phyloP scores from a whole-genome alignment of 2,329 filamentous ascomycete species.

The Fusarium mexicanum region DNA sequence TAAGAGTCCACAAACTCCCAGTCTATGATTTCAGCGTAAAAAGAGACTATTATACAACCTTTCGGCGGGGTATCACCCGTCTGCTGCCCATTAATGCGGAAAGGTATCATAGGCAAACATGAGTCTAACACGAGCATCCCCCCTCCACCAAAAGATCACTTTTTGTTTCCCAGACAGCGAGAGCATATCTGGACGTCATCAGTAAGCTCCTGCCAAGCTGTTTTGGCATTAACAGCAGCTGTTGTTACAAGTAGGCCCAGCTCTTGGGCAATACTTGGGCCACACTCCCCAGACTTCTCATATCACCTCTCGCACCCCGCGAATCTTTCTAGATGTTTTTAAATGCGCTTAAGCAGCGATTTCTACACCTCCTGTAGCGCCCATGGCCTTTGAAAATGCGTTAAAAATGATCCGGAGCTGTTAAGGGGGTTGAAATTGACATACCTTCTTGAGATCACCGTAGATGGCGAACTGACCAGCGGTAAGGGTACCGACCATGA shows the following conservation, averaged over 20 bases:
- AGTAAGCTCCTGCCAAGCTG: constrained; percentile 29
- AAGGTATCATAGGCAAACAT: constrained; percentile 40
- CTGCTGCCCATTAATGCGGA: constrained; percentile 40
- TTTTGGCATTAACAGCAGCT: constrained; percentile 21
- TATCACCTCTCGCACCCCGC: constrained; percentile 13
- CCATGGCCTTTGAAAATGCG: constrained; percentile 51
- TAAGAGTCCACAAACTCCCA: constrained; percentile 35
- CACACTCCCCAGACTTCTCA: constrained; percentile 23
- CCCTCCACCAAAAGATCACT: constrained; percentile 37
- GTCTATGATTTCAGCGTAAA: constrained; percentile 42
- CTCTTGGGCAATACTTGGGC: constrained; percentile 36
- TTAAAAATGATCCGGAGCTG: not conserved
- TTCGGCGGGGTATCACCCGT: constrained; percentile 38
- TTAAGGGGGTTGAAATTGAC: not conserved
- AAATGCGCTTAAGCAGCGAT: constrained; percentile 54
- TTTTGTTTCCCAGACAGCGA: constrained; percentile 30
- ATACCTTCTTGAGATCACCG: constrained; percentile 59
- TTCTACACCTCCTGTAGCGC: constrained; percentile 80
- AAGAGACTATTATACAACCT: constrained; percentile 43
- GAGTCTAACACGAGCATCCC: constrained; percentile 37
- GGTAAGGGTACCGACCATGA: constrained; percentile 75
- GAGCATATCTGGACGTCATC: constrained; percentile 27
- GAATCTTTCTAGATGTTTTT: not conserved
- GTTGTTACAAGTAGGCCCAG: constrained; percentile 36
- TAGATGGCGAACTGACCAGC: constrained; percentile 92